Evolutionary conservation across 2,329 filamentous ascomycete species (phyloP).

Genomic region (Raffaelea arxii): DNA sequence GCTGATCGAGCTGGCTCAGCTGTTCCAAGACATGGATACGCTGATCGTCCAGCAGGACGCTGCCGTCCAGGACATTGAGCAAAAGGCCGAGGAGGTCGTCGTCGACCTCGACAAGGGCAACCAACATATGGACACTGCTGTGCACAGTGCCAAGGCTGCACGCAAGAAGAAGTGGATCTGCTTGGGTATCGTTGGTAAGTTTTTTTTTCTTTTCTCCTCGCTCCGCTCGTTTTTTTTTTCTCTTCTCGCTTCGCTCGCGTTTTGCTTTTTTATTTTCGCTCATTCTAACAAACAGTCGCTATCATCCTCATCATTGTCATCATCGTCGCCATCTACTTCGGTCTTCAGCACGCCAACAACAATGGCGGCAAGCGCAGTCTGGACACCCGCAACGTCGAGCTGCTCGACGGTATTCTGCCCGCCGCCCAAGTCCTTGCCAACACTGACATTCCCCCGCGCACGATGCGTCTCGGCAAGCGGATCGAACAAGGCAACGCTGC

Average conservation of each 20-base stretch:
- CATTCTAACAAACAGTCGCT: slow-evolving; percentile 25
- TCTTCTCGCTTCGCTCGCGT: no score
- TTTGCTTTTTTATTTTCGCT: neutral
- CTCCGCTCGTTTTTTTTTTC: neutral
- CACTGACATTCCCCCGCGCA: neutral
- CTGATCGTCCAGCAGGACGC: slow-evolving; percentile 81
- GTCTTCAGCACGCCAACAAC: slow-evolving; percentile 27
- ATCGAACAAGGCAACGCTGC: no score
- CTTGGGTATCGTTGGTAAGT: slow-evolving; percentile 60
- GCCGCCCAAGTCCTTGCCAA: slow-evolving; percentile 13
- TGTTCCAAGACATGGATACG: slow-evolving; percentile 84
- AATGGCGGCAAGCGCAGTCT: slow-evolving; percentile 20
- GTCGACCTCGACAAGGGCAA: slow-evolving; percentile 81
- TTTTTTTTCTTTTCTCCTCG: neutral
- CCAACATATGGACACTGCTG: slow-evolving; percentile 70
- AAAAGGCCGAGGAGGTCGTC: slow-evolving; percentile 76
- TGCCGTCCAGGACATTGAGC: slow-evolving; percentile 70
- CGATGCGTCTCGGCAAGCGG: neutral
- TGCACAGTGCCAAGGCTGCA: slow-evolving; percentile 68
- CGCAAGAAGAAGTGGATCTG: slow-evolving; percentile 97
- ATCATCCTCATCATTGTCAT: slow-evolving; percentile 44
- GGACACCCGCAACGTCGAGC: slow-evolving; percentile 14
- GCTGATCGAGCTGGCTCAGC: slow-evolving; percentile 74
- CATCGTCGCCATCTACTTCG: slow-evolving; percentile 39
- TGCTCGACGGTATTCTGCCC: slow-evolving; percentile 12